Base-by-base conservation (phyloP, 1,139 yeast genomes). In the Zhuliangozyma blackwelliae region DNA sequence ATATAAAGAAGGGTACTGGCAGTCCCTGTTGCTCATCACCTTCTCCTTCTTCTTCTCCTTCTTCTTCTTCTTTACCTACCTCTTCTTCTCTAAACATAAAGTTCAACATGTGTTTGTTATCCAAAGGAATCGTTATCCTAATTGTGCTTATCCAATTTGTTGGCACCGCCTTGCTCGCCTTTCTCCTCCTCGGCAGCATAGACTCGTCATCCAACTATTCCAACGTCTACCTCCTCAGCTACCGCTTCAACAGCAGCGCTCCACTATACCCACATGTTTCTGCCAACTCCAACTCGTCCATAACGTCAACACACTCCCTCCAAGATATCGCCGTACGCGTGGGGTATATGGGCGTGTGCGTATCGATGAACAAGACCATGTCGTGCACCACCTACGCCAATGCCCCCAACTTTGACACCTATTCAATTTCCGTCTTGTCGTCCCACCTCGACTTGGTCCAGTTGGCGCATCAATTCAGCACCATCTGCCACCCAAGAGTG, bases 341-440 rank as follows among this genome's bases (percentile, higher is more conserved):
- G 2, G 82, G 82, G 0, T 80, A 76, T 45, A 48, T 75, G 38
- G 73, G 77, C 5, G 55, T 75, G 32, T 78, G 84, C 50, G 52
- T 75, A 7, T 52, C 55, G 1, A 38, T 61, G 7, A 50, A 51
- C 16, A 51, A 50, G 5, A 50, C 52, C 29, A 31, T 46, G 5
- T 54, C 64, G 0, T 75, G 79, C 47, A 44, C 66, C 1, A 47
- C 65, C 1, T 61, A 59, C 38, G 40, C 45, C 3, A 49, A 61
- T 34, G 32, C 62, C 3, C 46, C 46, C 2, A 43, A 49, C 2
- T 49, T 67, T 27, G 39, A 40, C 7, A 31, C 29, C 11, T 37
- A 37, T 31, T 20, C 44, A 20, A 29, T 44, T 6, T 25, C 43
- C 2, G 20, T 43, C 7, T 22, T 39, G 25, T 34, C 36, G 8